Conservation (phyloP, 208 protist species). For the Crithidia expoeki region DNA sequence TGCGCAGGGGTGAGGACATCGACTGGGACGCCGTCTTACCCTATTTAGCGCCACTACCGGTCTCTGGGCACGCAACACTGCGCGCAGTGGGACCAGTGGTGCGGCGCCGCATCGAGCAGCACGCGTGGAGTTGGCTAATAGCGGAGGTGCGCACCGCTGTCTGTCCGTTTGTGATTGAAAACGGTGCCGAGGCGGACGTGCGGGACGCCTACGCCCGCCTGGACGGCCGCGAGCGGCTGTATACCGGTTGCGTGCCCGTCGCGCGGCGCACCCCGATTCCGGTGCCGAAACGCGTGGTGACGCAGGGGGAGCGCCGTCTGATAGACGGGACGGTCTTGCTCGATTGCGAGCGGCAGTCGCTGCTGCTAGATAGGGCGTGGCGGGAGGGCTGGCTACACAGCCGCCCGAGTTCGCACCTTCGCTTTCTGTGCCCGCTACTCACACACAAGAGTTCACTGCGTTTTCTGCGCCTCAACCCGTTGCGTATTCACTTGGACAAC, state of each 20-base stretch:
- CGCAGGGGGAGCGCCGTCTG: slow-evolving; percentile 2
- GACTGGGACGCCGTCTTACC: slow-evolving; percentile 18
- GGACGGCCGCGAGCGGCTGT: slow-evolving; percentile 39
- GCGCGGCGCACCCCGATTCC: slow-evolving; percentile 22
- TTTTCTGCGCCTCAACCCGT: slow-evolving; percentile 3
- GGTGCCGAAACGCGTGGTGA: not conserved
- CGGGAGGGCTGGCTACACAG: slow-evolving; percentile 32
- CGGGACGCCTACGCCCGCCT: slow-evolving; percentile 32
- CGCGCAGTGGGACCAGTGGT: slow-evolving; percentile 16
- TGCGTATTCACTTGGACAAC: slow-evolving; percentile 15
- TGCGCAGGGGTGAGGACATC: slow-evolving; percentile 1
- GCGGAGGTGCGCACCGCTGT: slow-evolving; percentile 6
- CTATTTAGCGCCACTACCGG: slow-evolving; percentile 8
- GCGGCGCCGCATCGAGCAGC: slow-evolving; percentile 27
- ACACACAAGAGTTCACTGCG: not conserved
- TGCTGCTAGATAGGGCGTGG: slow-evolving; percentile 39
- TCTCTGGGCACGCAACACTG: slow-evolving; percentile 8
- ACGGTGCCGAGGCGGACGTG: slow-evolving; percentile 14
- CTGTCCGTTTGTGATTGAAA: slow-evolving; percentile 26
- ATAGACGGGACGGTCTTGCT: slow-evolving; percentile 22
- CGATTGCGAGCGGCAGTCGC: slow-evolving; percentile 43
- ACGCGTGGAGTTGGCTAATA: slow-evolving; percentile 27
- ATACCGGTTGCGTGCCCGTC: slow-evolving; percentile 28
- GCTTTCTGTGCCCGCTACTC: slow-evolving; percentile 4
- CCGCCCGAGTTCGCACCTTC: slow-evolving; percentile 5